Percentiles rank a stretch among this genome's conserved stretches.
These are phyloP conservation scores for Solanum chacoense DNA, from an alignment of 305 asterid genomes.

Conservation along the genomic window DNA sequence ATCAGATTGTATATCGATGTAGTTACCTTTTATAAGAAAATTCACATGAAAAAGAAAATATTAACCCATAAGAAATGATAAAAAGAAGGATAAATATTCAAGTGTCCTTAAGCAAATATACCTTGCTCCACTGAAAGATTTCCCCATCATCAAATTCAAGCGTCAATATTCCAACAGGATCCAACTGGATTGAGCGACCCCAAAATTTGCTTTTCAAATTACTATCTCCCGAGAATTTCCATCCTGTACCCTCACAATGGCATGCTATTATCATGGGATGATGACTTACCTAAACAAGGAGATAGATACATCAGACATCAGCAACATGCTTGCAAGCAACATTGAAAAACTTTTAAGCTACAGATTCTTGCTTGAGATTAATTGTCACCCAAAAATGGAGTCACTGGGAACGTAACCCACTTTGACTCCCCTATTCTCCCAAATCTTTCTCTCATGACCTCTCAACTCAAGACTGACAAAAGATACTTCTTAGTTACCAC, in stretches of 20 bases:
- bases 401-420: background rate
- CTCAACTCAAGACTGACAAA: background rate
- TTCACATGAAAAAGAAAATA: background rate
- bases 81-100: background rate
- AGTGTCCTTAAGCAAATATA: constrained; percentile 18
- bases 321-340: background rate
- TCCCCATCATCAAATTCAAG: constrained; percentile 95
- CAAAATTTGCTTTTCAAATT: constrained; percentile 89
- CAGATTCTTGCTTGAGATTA: background rate
- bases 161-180: constrained; percentile 79
- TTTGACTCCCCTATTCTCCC: background rate
- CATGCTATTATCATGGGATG: constrained; percentile 96
- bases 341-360: background rate
- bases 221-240: constrained; percentile 92
- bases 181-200: constrained; percentile 97
- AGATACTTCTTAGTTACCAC: background rate
- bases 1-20: constrained; percentile 95
- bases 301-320: background rate
- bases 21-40: constrained; percentile 52
- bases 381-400: background rate
- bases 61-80: background rate
- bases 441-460: background rate
- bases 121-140: constrained; percentile 91
- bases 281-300: constrained; percentile 72
- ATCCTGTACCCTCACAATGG: constrained; percentile 91